phyloP scores from a whole-genome alignment of 495 filamentous ascomycete genomes.

The Penicillium coffeae region DNA sequence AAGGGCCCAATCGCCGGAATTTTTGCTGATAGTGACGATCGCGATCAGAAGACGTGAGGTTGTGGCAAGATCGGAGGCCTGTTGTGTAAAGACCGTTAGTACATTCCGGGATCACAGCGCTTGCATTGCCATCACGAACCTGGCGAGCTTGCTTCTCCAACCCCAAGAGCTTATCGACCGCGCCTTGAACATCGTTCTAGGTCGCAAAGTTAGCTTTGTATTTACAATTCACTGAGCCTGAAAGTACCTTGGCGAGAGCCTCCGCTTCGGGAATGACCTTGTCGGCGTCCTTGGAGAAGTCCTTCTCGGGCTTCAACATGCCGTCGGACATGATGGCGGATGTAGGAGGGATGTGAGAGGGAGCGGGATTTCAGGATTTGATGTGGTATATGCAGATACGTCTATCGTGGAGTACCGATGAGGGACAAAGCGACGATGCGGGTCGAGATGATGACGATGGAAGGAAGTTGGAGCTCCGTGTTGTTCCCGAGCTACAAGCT shows the following conservation, averaged over 20 bases:
- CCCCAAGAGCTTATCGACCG: conserved; percentile 85
- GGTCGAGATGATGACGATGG: conserved; percentile 9
- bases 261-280: conserved; percentile 85
- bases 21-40: conserved; percentile 91
- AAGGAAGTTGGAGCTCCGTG: conserved; percentile 31
- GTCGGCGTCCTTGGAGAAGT: conserved; percentile 88
- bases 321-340: conserved; percentile 56
- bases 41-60: conserved; percentile 82
- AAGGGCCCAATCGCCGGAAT: conserved; percentile 84
- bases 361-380: too few relatives aligned
- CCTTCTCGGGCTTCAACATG: conserved; percentile 65
- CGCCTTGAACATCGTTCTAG: conserved; percentile 73
- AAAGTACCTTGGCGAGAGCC: conserved; percentile 73
- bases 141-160: conserved; percentile 97
- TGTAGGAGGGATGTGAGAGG: conserved; percentile 6
- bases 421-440: conserved; percentile 8
- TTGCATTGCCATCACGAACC: too few relatives aligned
- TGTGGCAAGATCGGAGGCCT: conserved; percentile 93
- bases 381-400: neutral
- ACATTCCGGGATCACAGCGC: too few relatives aligned
- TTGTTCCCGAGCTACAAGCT: conserved; percentile 26
- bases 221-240: neutral
- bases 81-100: too few relatives aligned
- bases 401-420: neutral
- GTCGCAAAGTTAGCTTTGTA: conserved; percentile 1